phyloP scores from a whole-genome alignment of 2,329 filamentous ascomycete species.

The Ramularia endophylla region DNA sequence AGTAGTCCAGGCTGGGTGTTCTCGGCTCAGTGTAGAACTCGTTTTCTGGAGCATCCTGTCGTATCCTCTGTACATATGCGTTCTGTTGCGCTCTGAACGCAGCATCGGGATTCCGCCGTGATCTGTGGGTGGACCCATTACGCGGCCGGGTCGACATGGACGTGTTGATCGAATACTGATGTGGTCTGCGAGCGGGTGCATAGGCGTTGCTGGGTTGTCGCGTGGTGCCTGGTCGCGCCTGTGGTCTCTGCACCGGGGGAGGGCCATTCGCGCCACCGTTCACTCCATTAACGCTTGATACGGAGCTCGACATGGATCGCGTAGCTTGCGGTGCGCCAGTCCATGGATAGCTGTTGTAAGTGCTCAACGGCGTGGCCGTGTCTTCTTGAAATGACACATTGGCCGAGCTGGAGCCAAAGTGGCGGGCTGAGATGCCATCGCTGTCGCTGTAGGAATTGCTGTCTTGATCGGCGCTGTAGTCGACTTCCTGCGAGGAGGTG shows the following conservation, averaged over 20 bases:
- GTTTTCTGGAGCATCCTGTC: constrained; percentile 57
- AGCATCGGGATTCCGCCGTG: constrained; percentile 59
- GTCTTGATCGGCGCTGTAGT: constrained; percentile 17
- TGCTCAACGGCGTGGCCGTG: constrained; percentile 26
- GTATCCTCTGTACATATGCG: constrained; percentile 87
- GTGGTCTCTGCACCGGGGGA: constrained; percentile 1
- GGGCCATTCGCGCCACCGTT: constrained; percentile 3
- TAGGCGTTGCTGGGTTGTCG: constrained; percentile 47
- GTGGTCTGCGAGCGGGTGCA: constrained; percentile 42
- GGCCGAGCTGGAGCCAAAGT: constrained; percentile 18
- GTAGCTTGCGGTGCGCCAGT: constrained; percentile 3
- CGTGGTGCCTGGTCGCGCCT: constrained; percentile 36
- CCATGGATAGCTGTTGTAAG: constrained; percentile 27
- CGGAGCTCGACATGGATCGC: constrained; percentile 3
- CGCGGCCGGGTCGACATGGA: constrained; percentile 45
- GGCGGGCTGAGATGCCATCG: constrained; percentile 20
- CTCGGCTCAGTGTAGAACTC: constrained; percentile 71
- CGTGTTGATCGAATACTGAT: constrained; percentile 41
- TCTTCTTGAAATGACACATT: constrained; percentile 13
- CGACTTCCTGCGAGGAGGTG: constrained; percentile 22
- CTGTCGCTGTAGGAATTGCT: constrained; percentile 22
- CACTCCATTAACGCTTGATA: not conserved
- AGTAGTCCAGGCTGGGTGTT: constrained; percentile 61
- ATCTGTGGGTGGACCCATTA: constrained; percentile 51
- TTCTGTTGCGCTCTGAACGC: constrained; percentile 82